These are phyloP conservation scores for Phylloporus scabripes DNA, from an alignment of 768 basidiomycete species.

Conservation along the genomic window DNA sequence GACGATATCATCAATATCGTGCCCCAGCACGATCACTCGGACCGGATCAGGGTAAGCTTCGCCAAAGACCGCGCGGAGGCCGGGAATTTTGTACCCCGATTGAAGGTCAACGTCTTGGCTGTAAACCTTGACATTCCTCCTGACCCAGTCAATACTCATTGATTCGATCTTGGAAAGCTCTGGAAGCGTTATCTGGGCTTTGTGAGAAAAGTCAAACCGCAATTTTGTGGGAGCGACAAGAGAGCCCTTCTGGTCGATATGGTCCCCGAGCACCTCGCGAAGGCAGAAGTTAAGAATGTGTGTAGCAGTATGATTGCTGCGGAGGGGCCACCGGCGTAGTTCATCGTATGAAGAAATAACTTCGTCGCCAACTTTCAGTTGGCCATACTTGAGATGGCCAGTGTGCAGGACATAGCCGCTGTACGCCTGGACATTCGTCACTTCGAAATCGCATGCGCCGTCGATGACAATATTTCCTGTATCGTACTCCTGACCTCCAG, in stretches of 20 bases:
- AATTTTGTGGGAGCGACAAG: slow-evolving; percentile 94
- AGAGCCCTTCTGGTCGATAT: slow-evolving; percentile 97
- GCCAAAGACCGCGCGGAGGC: slow-evolving; percentile 93
- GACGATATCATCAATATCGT: slow-evolving; percentile 78
- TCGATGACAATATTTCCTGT: slow-evolving; percentile 94
- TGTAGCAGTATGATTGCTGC: slow-evolving; percentile 97
- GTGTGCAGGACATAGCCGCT: slow-evolving; percentile 96
- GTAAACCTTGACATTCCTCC: slow-evolving; percentile 81
- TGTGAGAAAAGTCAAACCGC: slow-evolving; percentile 98
- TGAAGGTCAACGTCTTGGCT: slow-evolving; percentile 80
- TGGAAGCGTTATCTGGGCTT: slow-evolving; percentile 68
- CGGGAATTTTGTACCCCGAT: slow-evolving; percentile 82
- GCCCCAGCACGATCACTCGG: slow-evolving; percentile 88
- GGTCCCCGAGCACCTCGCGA: slow-evolving; percentile 92
- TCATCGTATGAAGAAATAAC: slow-evolving; percentile 93
- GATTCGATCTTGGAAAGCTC: slow-evolving; percentile 81
- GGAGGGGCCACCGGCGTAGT: slow-evolving; percentile 91
- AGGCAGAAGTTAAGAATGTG: slow-evolving; percentile 95
- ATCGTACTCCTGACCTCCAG: slow-evolving; percentile 96
- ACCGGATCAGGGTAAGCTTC: slow-evolving; percentile 98
- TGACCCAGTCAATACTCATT: slow-evolving; percentile 86
- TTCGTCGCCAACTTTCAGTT: slow-evolving; percentile 68
- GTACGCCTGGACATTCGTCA: slow-evolving; percentile 88
- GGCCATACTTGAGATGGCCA: slow-evolving; percentile 85
- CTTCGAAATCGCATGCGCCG: slow-evolving; percentile 86